Evolutionary conservation across 352 stramenopile genomes (phyloP).

Genomic region (Thraustochytrium striatum): DNA sequence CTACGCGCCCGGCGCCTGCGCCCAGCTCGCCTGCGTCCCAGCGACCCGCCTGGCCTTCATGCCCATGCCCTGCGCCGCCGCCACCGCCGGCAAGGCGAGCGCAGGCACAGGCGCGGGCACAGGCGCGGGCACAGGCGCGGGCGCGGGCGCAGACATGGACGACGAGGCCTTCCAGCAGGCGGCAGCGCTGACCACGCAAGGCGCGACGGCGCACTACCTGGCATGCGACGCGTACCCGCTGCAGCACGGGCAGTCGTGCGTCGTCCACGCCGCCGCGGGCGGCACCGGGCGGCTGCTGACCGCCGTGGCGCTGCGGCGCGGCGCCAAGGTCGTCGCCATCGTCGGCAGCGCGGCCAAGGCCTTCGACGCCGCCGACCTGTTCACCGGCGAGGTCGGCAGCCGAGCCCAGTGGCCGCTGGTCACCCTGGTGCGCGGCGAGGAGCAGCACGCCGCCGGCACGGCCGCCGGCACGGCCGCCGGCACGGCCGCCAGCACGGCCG

Average conservation of each 20-base stretch:
- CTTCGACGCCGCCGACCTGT: no score
- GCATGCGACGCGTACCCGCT: constrained; percentile 61
- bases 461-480: no score
- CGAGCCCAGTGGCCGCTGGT: no score
- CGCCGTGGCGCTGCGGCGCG: constrained; percentile 65
- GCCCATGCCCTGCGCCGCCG: no score
- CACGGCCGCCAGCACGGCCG: no score
- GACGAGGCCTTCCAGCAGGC: constrained; percentile 60
- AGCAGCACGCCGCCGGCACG: neutral
- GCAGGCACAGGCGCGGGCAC: no score
- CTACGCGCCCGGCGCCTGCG: constrained; percentile 63
- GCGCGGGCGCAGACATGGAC: constrained; percentile 60
- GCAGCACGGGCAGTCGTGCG: constrained; percentile 62
- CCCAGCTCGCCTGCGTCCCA: no score
- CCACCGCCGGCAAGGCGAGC: no score
- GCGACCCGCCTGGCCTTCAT: no score
- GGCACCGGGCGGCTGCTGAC: constrained; percentile 66
- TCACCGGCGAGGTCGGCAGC: no score
- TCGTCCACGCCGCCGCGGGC: constrained; percentile 67
- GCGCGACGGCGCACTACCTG: constrained; percentile 69
- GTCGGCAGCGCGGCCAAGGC: constrained; percentile 60
- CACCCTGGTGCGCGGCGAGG: neutral
- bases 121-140: no score
- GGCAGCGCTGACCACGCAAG: constrained; percentile 63
- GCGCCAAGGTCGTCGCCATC: constrained; percentile 64